Evolutionary conservation across 176 grass and related monocot species (phyloP), one percentile per base, ranked within the genome.

Genomic region (Typha latifolia): DNA sequence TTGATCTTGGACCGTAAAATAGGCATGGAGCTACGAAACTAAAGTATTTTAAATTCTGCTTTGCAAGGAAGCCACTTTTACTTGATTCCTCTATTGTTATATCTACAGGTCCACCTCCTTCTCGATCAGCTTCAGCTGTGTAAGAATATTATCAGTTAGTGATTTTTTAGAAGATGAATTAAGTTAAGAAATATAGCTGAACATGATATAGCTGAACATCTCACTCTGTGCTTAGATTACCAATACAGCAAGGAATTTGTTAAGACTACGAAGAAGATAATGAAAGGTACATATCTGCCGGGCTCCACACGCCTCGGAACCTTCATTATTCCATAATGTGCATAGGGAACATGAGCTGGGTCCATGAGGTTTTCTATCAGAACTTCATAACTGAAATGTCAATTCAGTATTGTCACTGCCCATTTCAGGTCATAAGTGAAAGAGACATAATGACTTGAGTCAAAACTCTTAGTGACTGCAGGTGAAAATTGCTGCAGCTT

Each of bases 351-450:
- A 48, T 96, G 93, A 14, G 93, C 80, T 78, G 88, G 80, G 59
- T 96, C 93, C 75, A 96, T 80, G 20, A 96, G 82, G 69, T 96
- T 96, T 72, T 96, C 93, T 4, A 72, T 72, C 78, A 91, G 27
- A 63, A 96, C 21, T 67, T 96, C 93, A 29, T 91, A 91, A 23
- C 88, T 96, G 75, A 49, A 78, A 70, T 61, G 66, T 49, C 22
- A 62, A 61, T 49, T 12, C 24, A 20, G 12, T 74, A 61, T 2
- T 34, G 10, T 61, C 16, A 23, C 27, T 47, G 20, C 66, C 62
- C 61, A 57, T 24, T 62, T 7, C 20, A 67, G 47, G 32, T 66
- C 24, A 64, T 11, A 37, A 67, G 29, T 74, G 12, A 12, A 71
- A 29, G 27, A 23, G 12, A 29, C 32, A 13, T 48, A 9, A 53